Conservation (phyloP, 2,329 filamentous ascomycete species). For the Ascosphaera apis region DNA sequence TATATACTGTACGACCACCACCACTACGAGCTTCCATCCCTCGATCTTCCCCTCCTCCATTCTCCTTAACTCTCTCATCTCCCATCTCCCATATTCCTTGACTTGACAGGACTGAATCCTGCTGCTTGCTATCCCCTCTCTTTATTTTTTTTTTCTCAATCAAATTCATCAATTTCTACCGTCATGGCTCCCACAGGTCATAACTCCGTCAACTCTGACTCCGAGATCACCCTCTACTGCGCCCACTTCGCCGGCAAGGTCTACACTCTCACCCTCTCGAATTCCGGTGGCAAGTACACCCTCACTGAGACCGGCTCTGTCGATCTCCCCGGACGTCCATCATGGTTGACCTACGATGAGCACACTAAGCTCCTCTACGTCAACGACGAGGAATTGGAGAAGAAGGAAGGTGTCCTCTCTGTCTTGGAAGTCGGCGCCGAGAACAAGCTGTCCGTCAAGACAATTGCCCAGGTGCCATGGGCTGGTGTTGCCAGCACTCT, state of each 20-base stretch:
- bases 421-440: slow-evolving; percentile 16
- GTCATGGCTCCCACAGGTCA: no score
- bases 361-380: slow-evolving; percentile 19
- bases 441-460: background rate
- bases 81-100: no score
- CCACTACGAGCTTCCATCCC: no score
- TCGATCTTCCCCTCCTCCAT: no score
- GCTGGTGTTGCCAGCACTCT: slow-evolving; percentile 7
- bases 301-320: background rate
- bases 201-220: no score
- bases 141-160: no score
- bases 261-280: slow-evolving; percentile 15
- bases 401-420: slow-evolving; percentile 13
- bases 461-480: slow-evolving; percentile 2
- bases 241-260: slow-evolving; percentile 24
- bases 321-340: slow-evolving; percentile 14
- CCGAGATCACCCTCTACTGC: slow-evolving; percentile 22
- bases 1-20: no score
- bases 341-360: slow-evolving; percentile 24
- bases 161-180: no score
- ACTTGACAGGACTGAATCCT: no score
- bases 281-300: slow-evolving; percentile 6
- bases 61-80: no score
- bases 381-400: slow-evolving; percentile 22
- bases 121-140: no score